Percentiles rank a stretch among this genome's conserved stretches.
Conservation (phyloP, 1,284 basidiomycete species). For the Leccinum laetum region DNA sequence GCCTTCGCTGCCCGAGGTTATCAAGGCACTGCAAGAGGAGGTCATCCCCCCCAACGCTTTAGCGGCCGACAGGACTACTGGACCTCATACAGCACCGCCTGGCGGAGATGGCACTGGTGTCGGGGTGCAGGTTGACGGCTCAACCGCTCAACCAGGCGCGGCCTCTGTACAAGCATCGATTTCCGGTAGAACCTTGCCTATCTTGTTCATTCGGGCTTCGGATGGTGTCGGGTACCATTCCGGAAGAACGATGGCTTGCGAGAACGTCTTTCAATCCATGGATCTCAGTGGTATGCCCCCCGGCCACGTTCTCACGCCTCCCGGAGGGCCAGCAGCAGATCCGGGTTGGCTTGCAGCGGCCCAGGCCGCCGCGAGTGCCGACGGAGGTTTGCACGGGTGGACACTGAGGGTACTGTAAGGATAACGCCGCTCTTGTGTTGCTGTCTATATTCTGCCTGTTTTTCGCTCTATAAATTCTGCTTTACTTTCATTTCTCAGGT, state of each 20-base stretch:
- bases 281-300: constrained; percentile 46
- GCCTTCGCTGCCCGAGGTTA: constrained; percentile 67
- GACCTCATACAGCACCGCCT: constrained; percentile 34
- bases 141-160: constrained; percentile 17
- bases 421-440: constrained; percentile 17
- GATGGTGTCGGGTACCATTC: constrained; percentile 85
- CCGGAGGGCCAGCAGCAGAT: constrained; percentile 44
- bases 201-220: constrained; percentile 73
- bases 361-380: constrained; percentile 56
- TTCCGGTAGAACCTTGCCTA: constrained; percentile 61
- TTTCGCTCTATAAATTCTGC: constrained; percentile 30
- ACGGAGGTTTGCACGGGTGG: constrained; percentile 66
- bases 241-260: constrained; percentile 79
- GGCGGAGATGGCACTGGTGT: constrained; percentile 17
- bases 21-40: constrained; percentile 75
- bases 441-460: constrained; percentile 27
- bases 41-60: constrained; percentile 42
- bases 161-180: constrained; percentile 47
- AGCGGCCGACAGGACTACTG: constrained; percentile 34
- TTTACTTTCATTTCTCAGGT: constrained; percentile 14
- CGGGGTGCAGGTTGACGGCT: constrained; percentile 24
- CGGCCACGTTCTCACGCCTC: constrained; percentile 38
- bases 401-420: constrained; percentile 69
- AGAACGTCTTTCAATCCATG: constrained; percentile 73
- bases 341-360: constrained; percentile 67